Conservation (phyloP, 2,329 filamentous ascomycete species). For the Thelonectria rubi region DNA sequence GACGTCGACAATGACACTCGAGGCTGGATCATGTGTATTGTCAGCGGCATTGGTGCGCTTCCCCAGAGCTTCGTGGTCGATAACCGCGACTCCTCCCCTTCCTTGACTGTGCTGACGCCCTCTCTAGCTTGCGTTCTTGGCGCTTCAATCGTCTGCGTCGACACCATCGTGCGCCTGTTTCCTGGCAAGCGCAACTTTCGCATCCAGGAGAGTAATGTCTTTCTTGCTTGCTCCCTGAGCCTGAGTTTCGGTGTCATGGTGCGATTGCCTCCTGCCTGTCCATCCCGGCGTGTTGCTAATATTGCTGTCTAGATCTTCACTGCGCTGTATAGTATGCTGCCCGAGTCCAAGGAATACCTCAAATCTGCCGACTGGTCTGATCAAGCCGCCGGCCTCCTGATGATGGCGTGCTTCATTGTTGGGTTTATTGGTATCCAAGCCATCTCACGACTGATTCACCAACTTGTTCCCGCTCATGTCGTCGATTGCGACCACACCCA, state of each 20-base stretch:
- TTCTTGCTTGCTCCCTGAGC: conserved; percentile 87
- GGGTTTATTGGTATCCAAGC: conserved; percentile 81
- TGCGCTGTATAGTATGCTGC: conserved; percentile 91
- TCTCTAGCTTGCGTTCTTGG: conserved; percentile 71
- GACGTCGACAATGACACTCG: conserved; percentile 80
- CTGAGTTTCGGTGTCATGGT: conserved; percentile 98
- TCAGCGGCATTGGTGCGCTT: conserved; percentile 74
- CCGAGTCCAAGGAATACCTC: conserved; percentile 83
- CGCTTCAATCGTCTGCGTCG: conserved; percentile 86
- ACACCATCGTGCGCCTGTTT: conserved; percentile 76
- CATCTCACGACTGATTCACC: conserved; percentile 76
- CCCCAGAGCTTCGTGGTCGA: background rate
- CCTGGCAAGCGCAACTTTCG: conserved; percentile 80
- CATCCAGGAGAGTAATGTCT: conserved; percentile 88
- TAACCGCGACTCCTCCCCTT: background rate
- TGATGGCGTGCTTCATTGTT: conserved; percentile 74
- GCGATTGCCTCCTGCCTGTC: conserved; percentile 42
- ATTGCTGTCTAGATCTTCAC: conserved; percentile 79
- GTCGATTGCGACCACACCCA: conserved; percentile 84
- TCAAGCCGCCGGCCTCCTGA: conserved; percentile 71
- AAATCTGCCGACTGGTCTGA: conserved; percentile 72
- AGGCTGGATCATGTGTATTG: conserved; percentile 92
- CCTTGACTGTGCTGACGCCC: conserved; percentile 16
- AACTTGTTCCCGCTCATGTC: conserved; percentile 78
- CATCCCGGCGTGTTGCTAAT: conserved; percentile 20